Conservation (phyloP, 192 early-diverging fungal genomes). For the Chytriomyces hyalinus region DNA sequence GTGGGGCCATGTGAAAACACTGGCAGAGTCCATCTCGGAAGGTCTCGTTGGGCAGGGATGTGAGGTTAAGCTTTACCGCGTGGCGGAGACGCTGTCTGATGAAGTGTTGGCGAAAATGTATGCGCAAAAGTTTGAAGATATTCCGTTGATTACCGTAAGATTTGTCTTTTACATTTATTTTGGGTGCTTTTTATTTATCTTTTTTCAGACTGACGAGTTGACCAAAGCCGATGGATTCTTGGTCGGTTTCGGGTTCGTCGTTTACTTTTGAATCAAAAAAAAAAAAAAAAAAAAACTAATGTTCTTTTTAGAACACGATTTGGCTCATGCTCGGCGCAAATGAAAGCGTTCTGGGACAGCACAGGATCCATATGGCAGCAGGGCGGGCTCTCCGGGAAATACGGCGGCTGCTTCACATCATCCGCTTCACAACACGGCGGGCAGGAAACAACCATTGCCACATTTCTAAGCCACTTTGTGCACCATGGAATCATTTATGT, state of each 20-base stretch:
- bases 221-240: slow-evolving; percentile 69
- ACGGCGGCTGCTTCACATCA: slow-evolving; percentile 74
- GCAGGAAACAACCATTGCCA: slow-evolving; percentile 54
- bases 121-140: slow-evolving; percentile 52
- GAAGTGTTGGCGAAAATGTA: slow-evolving; percentile 74
- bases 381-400: slow-evolving; percentile 73
- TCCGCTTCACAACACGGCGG: slow-evolving; percentile 74
- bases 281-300: neutral
- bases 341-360: slow-evolving; percentile 73
- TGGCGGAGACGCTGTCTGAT: slow-evolving; percentile 67
- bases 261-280: neutral
- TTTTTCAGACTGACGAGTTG: slow-evolving; percentile 52
- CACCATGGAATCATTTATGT: slow-evolving; percentile 62
- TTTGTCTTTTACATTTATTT: neutral
- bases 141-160: slow-evolving; percentile 56
- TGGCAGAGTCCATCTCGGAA: slow-evolving; percentile 66
- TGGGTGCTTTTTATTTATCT: neutral
- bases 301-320: slow-evolving; percentile 53
- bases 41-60: slow-evolving; percentile 65
- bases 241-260: slow-evolving; percentile 65
- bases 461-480: slow-evolving; percentile 42
- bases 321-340: slow-evolving; percentile 73
- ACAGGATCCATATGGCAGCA: slow-evolving; percentile 62
- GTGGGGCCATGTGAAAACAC: slow-evolving; percentile 69
- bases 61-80: slow-evolving; percentile 58